phyloP scores from a whole-genome alignment of 2,329 filamentous ascomycete genomes.

The Paraphaeosphaeria sporulosa region DNA sequence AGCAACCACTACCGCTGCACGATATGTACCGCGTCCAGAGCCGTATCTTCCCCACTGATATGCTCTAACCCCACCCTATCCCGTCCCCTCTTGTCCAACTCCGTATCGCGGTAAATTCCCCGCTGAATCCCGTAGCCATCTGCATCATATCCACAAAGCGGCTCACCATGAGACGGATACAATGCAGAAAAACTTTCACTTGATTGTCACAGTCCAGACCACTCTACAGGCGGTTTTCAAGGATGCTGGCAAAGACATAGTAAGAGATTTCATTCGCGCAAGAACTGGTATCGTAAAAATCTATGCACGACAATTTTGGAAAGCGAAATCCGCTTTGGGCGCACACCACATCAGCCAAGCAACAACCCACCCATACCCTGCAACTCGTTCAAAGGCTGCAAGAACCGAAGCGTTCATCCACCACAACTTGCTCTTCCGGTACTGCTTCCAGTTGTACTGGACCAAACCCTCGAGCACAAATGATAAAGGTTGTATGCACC shows the following conservation, averaged over 20 bases:
- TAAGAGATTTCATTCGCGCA: not conserved
- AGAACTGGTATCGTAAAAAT: not conserved
- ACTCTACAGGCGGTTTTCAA: not conserved
- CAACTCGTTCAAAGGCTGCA: not conserved
- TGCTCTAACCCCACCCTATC: no score
- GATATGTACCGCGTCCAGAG: no score
- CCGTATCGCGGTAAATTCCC: not conserved
- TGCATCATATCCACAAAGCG: not conserved
- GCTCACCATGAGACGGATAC: not conserved
- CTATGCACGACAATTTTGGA: slow-evolving; percentile 4
- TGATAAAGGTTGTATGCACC: slow-evolving; percentile 13
- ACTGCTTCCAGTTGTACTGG: slow-evolving; percentile 4
- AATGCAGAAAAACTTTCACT: not conserved
- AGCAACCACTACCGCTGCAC: no score
- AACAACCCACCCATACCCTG: slow-evolving; percentile 11
- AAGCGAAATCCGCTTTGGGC: slow-evolving; percentile 7
- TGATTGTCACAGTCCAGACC: not conserved
- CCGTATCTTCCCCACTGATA: no score
- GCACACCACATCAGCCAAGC: slow-evolving; percentile 11
- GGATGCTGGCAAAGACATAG: not conserved
- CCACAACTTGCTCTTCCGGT: not conserved
- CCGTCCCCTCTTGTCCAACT: not conserved
- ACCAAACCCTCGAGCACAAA: slow-evolving; percentile 12
- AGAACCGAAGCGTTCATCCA: slow-evolving; percentile 3
- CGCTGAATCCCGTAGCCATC: not conserved